Evolutionary conservation across 768 basidiomycete genomes (phyloP).

Genomic region (Ramaria rubella): DNA sequence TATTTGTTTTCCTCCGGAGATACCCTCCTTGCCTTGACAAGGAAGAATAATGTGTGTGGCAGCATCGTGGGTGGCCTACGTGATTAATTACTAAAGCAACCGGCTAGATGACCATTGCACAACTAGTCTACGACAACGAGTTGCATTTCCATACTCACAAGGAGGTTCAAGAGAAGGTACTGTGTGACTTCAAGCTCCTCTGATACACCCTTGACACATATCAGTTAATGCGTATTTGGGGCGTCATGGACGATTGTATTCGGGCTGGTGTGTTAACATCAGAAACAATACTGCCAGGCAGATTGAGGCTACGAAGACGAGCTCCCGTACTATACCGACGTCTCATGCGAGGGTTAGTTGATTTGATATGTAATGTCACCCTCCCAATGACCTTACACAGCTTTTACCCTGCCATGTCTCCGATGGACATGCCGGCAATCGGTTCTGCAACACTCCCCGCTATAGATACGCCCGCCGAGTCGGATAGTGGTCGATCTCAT

Average conservation of each 20-base stretch:
- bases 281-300: conserved; percentile 80
- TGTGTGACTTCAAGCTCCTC: conserved; percentile 8
- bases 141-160: conserved; percentile 69
- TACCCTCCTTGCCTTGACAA: conserved; percentile 66
- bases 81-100: neutral
- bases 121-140: conserved; percentile 92
- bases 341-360: conserved; percentile 75
- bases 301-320: conserved; percentile 67
- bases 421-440: conserved; percentile 32
- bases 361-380: too few species aligned
- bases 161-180: conserved; percentile 68
- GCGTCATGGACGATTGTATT: conserved; percentile 91
- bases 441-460: conserved; percentile 20
- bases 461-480: conserved; percentile 16
- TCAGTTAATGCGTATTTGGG: conserved; percentile 72
- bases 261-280: conserved; percentile 73
- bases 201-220: neutral
- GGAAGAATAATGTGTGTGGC: conserved; percentile 71
- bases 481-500: too few species aligned
- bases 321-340: conserved; percentile 87
- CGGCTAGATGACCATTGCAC: conserved; percentile 83
- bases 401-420: conserved; percentile 46
- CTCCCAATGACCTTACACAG: conserved; percentile 22
- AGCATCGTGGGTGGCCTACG: conserved; percentile 6
- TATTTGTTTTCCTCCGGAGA: conserved; percentile 79